phyloP scores from a whole-genome alignment of 768 basidiomycete genomes.

The Termitomyces sp. region DNA sequence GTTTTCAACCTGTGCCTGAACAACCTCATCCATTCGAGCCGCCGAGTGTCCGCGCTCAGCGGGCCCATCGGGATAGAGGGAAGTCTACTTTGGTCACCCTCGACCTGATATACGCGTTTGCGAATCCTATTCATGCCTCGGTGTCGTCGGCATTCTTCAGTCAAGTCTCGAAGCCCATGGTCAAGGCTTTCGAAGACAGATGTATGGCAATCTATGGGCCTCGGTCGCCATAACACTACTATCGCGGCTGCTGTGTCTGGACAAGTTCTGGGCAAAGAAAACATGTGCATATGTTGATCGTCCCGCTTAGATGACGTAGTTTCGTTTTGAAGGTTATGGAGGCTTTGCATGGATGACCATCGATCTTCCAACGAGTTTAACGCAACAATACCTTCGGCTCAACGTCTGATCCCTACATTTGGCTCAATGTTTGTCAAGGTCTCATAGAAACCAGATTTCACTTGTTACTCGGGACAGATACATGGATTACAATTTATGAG shows the following conservation, averaged over 20 bases:
- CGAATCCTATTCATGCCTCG: constrained; percentile 79
- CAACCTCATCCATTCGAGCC: constrained; percentile 30
- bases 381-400: neutral
- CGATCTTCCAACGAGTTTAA: neutral
- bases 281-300: neutral
- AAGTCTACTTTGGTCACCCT: constrained; percentile 78
- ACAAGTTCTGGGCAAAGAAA: neutral
- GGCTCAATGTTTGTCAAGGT: neutral
- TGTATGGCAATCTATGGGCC: constrained; percentile 70
- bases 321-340: neutral
- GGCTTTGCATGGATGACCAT: neutral
- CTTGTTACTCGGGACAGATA: neutral
- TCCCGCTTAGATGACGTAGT: neutral
- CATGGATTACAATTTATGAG: constrained; percentile 10
- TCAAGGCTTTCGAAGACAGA: constrained; percentile 86
- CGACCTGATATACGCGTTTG: constrained; percentile 82
- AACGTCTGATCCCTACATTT: neutral
- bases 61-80: constrained; percentile 13
- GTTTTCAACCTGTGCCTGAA: constrained; percentile 54
- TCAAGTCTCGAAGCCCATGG: constrained; percentile 84
- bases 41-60: constrained; percentile 11
- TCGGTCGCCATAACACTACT: constrained; percentile 15
- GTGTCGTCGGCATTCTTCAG: constrained; percentile 85
- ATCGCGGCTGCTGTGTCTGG: neutral
- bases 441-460: neutral